Evolutionary conservation across 805 yeast genomes (phyloP).

Genomic region (Ascoidea tarda): DNA sequence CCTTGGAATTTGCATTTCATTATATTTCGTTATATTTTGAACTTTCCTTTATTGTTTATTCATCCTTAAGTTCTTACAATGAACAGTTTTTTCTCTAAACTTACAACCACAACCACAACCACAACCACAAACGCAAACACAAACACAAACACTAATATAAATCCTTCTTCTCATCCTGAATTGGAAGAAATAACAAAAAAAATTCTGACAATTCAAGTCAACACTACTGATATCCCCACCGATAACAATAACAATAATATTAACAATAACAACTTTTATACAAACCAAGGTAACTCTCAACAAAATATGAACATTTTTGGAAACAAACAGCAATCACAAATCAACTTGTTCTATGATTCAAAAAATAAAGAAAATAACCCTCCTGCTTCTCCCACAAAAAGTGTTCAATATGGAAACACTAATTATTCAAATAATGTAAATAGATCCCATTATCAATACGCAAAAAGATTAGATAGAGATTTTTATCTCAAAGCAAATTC

Average conservation of each 20-base stretch:
- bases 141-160: too few species aligned
- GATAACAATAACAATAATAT: too few species aligned
- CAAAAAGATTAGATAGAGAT: conserved; percentile 18
- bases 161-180: background rate
- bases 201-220: conserved; percentile 9
- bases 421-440: background rate
- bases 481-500: conserved; percentile 46
- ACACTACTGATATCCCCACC: background rate
- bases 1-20: too few species aligned
- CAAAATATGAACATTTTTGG: background rate
- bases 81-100: too few species aligned
- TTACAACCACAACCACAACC: too few species aligned
- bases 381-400: conserved; percentile 11
- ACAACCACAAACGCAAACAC: too few species aligned
- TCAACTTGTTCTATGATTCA: background rate
- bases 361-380: conserved; percentile 8
- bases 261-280: too few species aligned
- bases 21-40: too few species aligned
- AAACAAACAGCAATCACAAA: background rate
- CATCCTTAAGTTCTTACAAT: too few species aligned
- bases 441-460: background rate
- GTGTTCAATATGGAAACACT: conserved; percentile 10
- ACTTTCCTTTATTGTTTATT: too few species aligned
- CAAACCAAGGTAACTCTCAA: too few species aligned
- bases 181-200: conserved; percentile 6